phyloP scores from a whole-genome alignment of 768 basidiomycete species.

The Pleurotus tuber-regium region DNA sequence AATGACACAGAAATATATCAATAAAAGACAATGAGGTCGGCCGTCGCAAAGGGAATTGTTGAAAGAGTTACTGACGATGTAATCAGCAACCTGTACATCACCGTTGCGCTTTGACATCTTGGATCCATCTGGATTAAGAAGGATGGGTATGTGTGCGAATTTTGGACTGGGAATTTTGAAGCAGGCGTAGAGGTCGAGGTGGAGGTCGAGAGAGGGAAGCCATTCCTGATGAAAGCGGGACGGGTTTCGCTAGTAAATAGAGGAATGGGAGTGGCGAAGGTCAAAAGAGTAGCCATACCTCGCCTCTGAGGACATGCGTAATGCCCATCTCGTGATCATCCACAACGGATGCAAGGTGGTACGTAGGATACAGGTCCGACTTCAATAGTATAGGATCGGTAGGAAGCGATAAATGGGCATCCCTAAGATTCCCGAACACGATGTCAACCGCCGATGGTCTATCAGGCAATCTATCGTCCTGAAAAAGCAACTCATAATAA shows the following conservation, averaged over 20 bases:
- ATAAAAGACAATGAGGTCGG: background rate
- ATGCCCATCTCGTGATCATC: slow-evolving; percentile 97
- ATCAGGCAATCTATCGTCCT: slow-evolving; percentile 60
- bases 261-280: too few species aligned
- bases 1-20: too few species aligned
- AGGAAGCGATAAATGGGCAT: slow-evolving; percentile 73
- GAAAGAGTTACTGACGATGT: slow-evolving; percentile 54
- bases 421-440: slow-evolving; percentile 72
- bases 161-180: slow-evolving; percentile 69
- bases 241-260: too few species aligned
- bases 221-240: too few species aligned
- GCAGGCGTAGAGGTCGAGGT: slow-evolving; percentile 84
- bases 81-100: slow-evolving; percentile 84
- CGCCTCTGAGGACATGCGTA: slow-evolving; percentile 92
- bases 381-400: slow-evolving; percentile 94
- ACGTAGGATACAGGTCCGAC: slow-evolving; percentile 91
- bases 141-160: slow-evolving; percentile 89
- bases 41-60: background rate
- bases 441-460: slow-evolving; percentile 58
- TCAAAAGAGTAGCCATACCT: slow-evolving; percentile 50
- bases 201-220: slow-evolving; percentile 90
- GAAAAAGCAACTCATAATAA: slow-evolving; percentile 1
- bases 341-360: slow-evolving; percentile 93
- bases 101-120: slow-evolving; percentile 96
- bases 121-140: slow-evolving; percentile 85